Base-by-base conservation (phyloP, 192 early-diverging fungal genomes). In the Anaeromyces robustus region DNA sequence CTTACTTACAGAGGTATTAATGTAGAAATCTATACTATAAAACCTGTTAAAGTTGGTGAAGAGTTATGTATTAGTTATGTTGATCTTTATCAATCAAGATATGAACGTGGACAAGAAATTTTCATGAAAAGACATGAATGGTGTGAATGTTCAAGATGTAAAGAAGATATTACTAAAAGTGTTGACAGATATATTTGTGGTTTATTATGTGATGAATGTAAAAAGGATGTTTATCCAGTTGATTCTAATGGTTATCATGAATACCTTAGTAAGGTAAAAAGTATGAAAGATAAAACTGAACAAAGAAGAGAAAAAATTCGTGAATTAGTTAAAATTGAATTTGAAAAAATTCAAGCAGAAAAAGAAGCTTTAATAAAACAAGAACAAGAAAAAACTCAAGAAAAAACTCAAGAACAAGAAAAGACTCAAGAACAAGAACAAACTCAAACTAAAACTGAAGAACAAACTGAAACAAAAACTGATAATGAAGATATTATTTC, bases 71-170 rank as follows among this genome's bases (percentile, higher is more conserved):
- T 94, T 30, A 86, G 87, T 77, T 94, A 92, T 78, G 92, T 92
- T 30, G 93, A 94, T 81, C 85, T 94, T 34, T 93, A 87, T 83
- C 88, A 88, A 78, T 87, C 91, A 29, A 87, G 89, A 79, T 88
- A 92, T 83, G 91, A 94, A 86, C 87, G 94, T 30, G 88, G 93
- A 28, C 88, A 89, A 32, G 90, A 92, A 39, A 86, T 94, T 19
- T 86, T 92, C 79, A 81, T 86, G 30, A 85, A 89, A 43, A 92
- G 90, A 29, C 91, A 90, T 81, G 93, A 94, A 83, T 93, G 92
- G 92, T 94, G 94, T 86, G 87, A 91, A 84, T 94, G 94, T 83
- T 83, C 82, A 68, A 85, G 94, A 29, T 94, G 94, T 85, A 87
- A 85, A 68, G 52, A 68, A 68, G 52, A 68, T n/a, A 68, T 68